Evolutionary conservation across 257 asterid genomes (phyloP), one percentile per base, ranked within the genome.

Genomic region (Petunia axillaris): DNA sequence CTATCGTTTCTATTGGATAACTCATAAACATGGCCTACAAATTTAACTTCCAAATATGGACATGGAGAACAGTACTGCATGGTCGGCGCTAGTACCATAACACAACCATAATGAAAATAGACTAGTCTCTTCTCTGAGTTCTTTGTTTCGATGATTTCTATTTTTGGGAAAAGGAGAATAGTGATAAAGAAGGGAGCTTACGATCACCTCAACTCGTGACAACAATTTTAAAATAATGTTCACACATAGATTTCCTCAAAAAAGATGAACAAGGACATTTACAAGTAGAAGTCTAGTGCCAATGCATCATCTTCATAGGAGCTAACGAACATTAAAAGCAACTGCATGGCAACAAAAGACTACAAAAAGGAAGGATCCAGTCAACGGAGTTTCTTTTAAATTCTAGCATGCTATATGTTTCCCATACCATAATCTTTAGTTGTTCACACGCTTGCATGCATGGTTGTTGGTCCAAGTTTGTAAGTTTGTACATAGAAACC

Each of bases 241-340:
- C 71, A 64, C 48, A 38, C 40, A 7, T 43, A 68, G 15, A 68
- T 16, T 3, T 68, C 57, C 16, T 9, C 13, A 41, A 41, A 66
- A 39, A 43, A 25, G 25, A 25, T 25, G 25, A 25, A 25, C 25
- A 25, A 25, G 2, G 10, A 44, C 58, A 44, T 68, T 43, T 68
- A 44, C 15, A 41, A 41, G 75, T 43, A 41, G 38, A 68, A 68
- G 57, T 68, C 57, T 68, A 68, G n/a, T 43, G 16, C 8, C 55
- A 67, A 43, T 43, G 57, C 7, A 43, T 68, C 57, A 44, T 44
- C 40, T 70, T 16, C 38, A 70, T 44, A 25, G 25, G 76, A 8
- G 44, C 15, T 44, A 4, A 44, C n/a, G 57, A 70, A 70, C 77
- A 70, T 70, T 70, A 70, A 70, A 70, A 46, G 77, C 77, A 70